A percentile compares a stretch with the other conserved stretches of the same genome.
phyloP scores from a whole-genome alignment of 2,329 filamentous ascomycete species.

The Apiospora malaysiana region DNA sequence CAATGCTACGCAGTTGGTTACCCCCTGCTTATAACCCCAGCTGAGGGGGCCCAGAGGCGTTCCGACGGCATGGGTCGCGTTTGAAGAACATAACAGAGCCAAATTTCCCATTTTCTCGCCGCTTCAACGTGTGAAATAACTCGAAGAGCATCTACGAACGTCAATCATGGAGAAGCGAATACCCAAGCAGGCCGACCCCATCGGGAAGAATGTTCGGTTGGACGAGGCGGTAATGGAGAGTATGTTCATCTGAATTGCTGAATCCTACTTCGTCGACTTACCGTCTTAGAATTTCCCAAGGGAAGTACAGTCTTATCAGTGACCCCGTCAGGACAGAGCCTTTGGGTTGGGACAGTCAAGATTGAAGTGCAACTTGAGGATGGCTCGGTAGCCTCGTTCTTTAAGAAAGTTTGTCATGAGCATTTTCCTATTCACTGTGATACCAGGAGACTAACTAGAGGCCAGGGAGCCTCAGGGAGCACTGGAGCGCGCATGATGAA shows the following conservation, averaged over 20 bases:
- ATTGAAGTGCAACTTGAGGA: background rate
- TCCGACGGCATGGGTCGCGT: too few species aligned
- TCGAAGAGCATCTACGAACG: too few species aligned
- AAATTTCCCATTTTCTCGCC: too few species aligned
- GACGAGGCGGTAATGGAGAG: background rate
- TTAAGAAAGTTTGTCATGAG: background rate
- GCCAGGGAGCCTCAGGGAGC: background rate
- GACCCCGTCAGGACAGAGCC: background rate
- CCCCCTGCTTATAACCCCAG: background rate
- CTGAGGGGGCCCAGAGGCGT: too few species aligned
- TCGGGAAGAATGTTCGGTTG: constrained; percentile 18
- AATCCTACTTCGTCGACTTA: background rate
- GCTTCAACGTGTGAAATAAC: too few species aligned
- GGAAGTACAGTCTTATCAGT: background rate
- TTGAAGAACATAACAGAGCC: too few species aligned
- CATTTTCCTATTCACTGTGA: background rate
- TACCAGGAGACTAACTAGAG: background rate
- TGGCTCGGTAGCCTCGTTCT: background rate
- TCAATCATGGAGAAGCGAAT: constrained; percentile 18
- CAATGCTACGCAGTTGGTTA: background rate
- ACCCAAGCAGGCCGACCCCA: background rate
- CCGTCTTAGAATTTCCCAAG: background rate
- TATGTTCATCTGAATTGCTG: background rate
- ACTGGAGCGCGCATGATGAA: background rate
- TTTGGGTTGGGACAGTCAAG: background rate